Evolutionary conservation across 2,329 filamentous ascomycete genomes (phyloP), one percentile per base, ranked within the genome.

Genomic region (Colletotrichum phormii): DNA sequence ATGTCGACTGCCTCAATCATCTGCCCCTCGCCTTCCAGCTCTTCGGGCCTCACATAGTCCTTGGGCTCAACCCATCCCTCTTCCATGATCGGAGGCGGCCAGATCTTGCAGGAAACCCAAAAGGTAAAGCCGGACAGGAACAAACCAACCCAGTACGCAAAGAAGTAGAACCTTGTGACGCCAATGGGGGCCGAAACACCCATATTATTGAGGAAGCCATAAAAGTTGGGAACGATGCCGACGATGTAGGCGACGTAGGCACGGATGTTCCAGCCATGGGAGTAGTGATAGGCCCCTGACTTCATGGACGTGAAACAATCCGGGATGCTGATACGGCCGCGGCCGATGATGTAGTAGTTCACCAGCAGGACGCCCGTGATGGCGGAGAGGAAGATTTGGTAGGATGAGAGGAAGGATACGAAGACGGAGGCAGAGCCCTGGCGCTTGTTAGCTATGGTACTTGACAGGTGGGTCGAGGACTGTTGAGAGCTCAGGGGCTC

Each of bases 71-170:
- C 12, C 75, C 76, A 76, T 3, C 59, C 60, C 15, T 53, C 33
- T 57, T 76, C 74, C 58, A 74, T 65, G 42, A 67, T 73, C 0
- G 66, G 66, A 0, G 75, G 72, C 22, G 76, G 76, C 67, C 73
- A 78, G 31, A 77, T 46, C 46, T 60, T 71, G 67, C 75, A 75
- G 0, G 68, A 33, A 2, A 55, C 22, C 75, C 71, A 78, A 53
- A 79, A 83, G 0, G 75, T 72, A 1, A 70, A 59, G 24, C 79
- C 78, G 8, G 77, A 77, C 12, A 90, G 80, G 64, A 86, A 84
- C 67, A 91, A 83, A 4, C 86, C 85, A 6, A 89, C 87, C 75
- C 86, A 85, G 67, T 86, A 88, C 0, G 89, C 88, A 29, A 91
- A 81, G 73, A 89, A 89, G 75, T 91, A 91, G 78, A 90, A 89